Evolutionary conservation across 2,329 filamentous ascomycete species (phyloP).

Genomic region (Phaeosphaeria sp.): DNA sequence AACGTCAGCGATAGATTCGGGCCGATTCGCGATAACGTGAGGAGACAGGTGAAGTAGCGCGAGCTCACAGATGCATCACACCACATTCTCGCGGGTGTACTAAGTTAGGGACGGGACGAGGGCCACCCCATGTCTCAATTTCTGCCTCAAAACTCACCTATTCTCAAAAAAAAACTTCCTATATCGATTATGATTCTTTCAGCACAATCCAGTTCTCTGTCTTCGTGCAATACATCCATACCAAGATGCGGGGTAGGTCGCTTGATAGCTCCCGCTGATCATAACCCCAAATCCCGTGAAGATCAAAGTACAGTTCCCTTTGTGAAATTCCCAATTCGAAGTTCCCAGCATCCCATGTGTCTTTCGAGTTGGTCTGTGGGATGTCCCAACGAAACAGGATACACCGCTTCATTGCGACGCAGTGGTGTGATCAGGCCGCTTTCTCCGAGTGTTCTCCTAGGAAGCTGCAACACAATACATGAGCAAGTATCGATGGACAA

Average conservation of each 20-base stretch:
- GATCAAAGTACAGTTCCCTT: not conserved
- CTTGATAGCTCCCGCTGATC: constrained; percentile 10
- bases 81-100: constrained; percentile 12
- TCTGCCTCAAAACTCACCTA: not conserved
- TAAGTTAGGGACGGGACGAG: not conserved
- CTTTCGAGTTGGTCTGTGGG: not conserved
- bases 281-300: not conserved
- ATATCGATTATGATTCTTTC: not conserved
- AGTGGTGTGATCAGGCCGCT: constrained; percentile 10
- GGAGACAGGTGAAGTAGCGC: constrained; percentile 27
- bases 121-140: not conserved
- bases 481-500: not conserved
- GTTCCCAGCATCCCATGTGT: constrained; percentile 3
- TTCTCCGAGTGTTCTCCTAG: constrained; percentile 12
- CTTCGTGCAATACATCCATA: too few species aligned
- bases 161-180: not conserved
- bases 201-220: too few species aligned
- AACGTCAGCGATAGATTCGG: constrained; percentile 16
- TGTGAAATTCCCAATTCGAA: not conserved
- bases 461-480: not conserved
- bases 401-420: constrained; percentile 2
- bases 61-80: constrained; percentile 27
- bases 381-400: constrained; percentile 2
- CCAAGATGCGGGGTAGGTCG: too few species aligned
- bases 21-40: constrained; percentile 20